These are phyloP conservation scores for Lagerstroemia speciosa DNA, from an alignment of 345 rosid species.

Conservation along the genomic window DNA sequence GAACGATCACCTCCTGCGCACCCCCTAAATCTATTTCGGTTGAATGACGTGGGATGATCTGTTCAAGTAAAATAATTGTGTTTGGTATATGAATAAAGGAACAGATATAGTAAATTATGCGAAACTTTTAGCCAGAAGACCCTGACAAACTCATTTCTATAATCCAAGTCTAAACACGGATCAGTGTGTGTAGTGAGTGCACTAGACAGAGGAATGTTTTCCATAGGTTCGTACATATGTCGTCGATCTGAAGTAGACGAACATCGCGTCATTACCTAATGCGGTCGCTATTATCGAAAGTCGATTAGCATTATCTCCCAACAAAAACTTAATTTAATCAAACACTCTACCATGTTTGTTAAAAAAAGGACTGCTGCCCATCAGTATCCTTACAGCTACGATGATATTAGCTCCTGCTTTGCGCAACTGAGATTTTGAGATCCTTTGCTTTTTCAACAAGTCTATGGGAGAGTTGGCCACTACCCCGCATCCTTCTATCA, in stretches of 20 bases:
- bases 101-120: too few relatives aligned
- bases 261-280: conserved; percentile 1
- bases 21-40: too few relatives aligned
- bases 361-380: not conserved
- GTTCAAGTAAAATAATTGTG: too few relatives aligned
- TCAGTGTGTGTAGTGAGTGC: too few relatives aligned
- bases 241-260: not conserved
- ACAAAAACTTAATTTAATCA: not conserved
- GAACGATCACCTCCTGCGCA: too few relatives aligned
- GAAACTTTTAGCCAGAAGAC: too few relatives aligned
- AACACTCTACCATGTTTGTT: conserved; percentile 1
- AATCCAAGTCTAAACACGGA: too few relatives aligned
- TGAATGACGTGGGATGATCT: too few relatives aligned
- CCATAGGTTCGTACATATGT: not conserved
- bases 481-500: conserved; percentile 11
- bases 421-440: too few relatives aligned
- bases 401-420: not conserved
- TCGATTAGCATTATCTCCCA: not conserved
- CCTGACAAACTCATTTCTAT: too few relatives aligned
- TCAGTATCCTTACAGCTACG: not conserved
- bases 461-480: not conserved
- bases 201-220: not conserved
- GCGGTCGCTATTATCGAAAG: not conserved
- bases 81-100: too few relatives aligned
- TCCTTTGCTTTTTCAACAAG: not conserved